phyloP scores from a whole-genome alignment of 2,329 filamentous ascomycete genomes.

The Colletotrichum euphorbiae region DNA sequence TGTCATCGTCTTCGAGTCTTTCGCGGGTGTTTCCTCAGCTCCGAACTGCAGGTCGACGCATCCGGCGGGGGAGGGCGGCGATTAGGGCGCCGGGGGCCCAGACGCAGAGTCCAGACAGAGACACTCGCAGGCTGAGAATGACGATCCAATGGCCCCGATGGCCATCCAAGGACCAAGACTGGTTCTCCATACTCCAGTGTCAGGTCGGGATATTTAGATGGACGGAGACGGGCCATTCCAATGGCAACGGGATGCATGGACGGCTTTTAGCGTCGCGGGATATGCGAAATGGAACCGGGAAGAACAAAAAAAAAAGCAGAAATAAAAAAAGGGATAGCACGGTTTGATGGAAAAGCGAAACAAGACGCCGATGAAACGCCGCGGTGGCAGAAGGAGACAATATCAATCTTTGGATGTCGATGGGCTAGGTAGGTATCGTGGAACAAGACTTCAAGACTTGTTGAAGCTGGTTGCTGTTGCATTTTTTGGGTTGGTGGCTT shows the following conservation, averaged over 20 bases:
- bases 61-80: slow-evolving; percentile 13
- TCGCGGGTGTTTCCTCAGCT: slow-evolving; percentile 3
- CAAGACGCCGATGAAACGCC: slow-evolving; percentile 4
- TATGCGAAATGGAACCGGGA: slow-evolving; percentile 11
- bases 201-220: no score
- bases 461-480: neutral
- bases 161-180: no score
- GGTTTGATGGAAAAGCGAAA: slow-evolving; percentile 2
- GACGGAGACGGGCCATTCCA: no score
- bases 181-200: no score
- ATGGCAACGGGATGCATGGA: neutral
- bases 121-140: neutral
- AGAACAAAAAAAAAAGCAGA: neutral
- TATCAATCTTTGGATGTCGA: neutral
- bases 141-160: no score
- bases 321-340: neutral
- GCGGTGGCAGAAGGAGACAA: neutral
- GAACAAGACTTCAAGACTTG: no score
- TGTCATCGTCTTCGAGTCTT: neutral
- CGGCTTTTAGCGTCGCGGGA: slow-evolving; percentile 8
- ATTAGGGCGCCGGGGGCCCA: neutral
- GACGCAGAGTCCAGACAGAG: slow-evolving; percentile 7
- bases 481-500: slow-evolving; percentile 10
- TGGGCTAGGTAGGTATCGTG: no score
- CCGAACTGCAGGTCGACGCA: slow-evolving; percentile 21